Percentiles rank a stretch among this genome's conserved stretches.
phyloP scores from a whole-genome alignment of 148 eudicot species.

The Limonium bicolor region DNA sequence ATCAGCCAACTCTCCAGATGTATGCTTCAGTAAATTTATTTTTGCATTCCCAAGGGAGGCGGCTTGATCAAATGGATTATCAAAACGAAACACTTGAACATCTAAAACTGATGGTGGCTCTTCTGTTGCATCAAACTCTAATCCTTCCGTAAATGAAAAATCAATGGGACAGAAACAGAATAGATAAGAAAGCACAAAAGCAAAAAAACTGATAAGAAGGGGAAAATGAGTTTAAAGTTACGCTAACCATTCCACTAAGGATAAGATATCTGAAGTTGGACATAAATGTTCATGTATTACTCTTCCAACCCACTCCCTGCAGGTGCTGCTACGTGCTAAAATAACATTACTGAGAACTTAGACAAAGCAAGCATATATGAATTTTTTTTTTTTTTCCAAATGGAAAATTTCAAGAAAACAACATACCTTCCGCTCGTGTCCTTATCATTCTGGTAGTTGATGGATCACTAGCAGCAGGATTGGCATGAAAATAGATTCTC shows the following conservation, averaged over 20 bases:
- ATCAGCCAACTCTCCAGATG: slow-evolving; percentile 59
- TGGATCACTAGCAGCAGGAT: no score
- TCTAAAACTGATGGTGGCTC: slow-evolving; percentile 85
- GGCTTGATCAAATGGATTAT: slow-evolving; percentile 77
- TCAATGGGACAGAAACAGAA: neutral
- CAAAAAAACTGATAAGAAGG: neutral
- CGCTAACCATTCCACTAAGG: slow-evolving; percentile 84
- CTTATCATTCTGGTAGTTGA: no score
- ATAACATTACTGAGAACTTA: no score
- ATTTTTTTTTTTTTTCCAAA: no score
- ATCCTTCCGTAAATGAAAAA: slow-evolving; percentile 41
- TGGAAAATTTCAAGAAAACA: no score
- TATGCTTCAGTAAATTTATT: slow-evolving; percentile 71
- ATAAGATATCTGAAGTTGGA: slow-evolving; percentile 74
- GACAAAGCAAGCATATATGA: no score
- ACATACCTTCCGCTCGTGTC: no score
- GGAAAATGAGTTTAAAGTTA: neutral
- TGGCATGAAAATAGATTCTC: no score
- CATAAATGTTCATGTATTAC: slow-evolving; percentile 79
- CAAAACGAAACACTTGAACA: slow-evolving; percentile 79
- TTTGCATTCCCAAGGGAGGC: slow-evolving; percentile 83
- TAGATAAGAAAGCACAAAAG: neutral
- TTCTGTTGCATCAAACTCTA: slow-evolving; percentile 86
- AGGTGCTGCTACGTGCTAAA: no score
- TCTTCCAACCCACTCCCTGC: no score